Conservation (phyloP, 2,329 filamentous ascomycete genomes). For the Dryadomyces quercivorus region DNA sequence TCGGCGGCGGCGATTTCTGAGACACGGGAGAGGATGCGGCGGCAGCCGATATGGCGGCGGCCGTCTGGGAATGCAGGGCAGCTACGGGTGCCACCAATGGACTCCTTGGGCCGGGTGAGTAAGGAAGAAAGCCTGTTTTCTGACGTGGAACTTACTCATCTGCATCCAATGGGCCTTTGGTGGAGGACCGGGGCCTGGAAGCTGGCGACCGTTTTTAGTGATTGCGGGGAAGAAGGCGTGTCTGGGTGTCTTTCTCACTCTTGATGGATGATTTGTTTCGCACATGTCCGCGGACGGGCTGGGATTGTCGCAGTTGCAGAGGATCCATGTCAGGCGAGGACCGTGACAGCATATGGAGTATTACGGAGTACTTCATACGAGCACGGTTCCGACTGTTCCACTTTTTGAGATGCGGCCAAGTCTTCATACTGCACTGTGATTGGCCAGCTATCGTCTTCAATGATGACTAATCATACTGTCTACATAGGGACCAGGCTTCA, state of each 20-base stretch:
- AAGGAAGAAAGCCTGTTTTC: not conserved
- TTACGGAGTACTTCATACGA: not conserved
- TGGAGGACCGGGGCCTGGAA: conserved; percentile 53
- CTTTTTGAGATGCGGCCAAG: too few species aligned
- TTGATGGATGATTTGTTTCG: conserved; percentile 26
- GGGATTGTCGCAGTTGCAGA: conserved; percentile 1
- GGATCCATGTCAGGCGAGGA: conserved; percentile 9
- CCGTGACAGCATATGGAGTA: too few species aligned
- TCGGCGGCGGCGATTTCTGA: not conserved
- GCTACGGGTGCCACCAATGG: conserved; percentile 11
- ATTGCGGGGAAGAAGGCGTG: not conserved
- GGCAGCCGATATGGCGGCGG: conserved; percentile 14
- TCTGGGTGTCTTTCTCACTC: conserved; percentile 16
- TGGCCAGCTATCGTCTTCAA: too few species aligned
- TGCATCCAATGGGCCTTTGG: conserved; percentile 65
- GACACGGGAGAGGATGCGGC: conserved; percentile 5
- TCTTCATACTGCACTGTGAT: too few species aligned
- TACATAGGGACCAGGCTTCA: too few species aligned
- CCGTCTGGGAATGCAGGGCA: conserved; percentile 4
- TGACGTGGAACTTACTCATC: conserved; percentile 49
- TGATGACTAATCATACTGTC: too few species aligned
- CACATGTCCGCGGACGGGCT: conserved; percentile 17
- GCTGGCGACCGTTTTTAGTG: conserved; percentile 22
- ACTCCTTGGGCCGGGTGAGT: not conserved
- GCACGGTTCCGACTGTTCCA: too few species aligned